Percentiles rank a stretch among this genome's conserved stretches.
These are phyloP conservation scores for Pyrenophora tritici-repentis DNA, from an alignment of 2,329 filamentous ascomycete genomes.

Conservation along the genomic window DNA sequence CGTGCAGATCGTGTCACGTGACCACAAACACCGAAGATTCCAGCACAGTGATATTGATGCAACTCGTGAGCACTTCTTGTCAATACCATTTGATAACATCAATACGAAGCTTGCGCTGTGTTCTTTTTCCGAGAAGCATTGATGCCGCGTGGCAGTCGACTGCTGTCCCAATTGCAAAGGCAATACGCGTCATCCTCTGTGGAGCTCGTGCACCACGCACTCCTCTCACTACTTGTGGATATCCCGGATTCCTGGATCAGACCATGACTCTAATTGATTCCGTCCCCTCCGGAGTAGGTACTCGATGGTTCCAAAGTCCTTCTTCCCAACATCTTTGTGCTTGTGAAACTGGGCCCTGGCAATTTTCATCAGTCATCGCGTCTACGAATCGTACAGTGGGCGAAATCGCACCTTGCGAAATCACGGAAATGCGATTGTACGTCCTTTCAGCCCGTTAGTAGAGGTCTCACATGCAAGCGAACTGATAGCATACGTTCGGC, in stretches of 20 bases:
- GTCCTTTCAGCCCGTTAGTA: conserved; percentile 49
- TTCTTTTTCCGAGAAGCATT: too few species aligned
- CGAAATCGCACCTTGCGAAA: conserved; percentile 62
- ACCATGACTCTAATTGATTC: conserved; percentile 80
- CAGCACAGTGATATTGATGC: background rate
- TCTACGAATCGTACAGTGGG: background rate
- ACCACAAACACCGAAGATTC: background rate
- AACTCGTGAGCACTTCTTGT: background rate
- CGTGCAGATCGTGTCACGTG: conserved; percentile 20
- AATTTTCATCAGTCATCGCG: conserved; percentile 10
- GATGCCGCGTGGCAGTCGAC: too few species aligned
- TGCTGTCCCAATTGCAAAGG: conserved; percentile 10
- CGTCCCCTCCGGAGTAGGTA: conserved; percentile 81
- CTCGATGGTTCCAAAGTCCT: conserved; percentile 85
- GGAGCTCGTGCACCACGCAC: background rate
- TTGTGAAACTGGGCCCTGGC: conserved; percentile 76
- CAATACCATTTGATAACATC: background rate
- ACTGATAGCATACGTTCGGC: conserved; percentile 63
- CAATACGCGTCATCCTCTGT: background rate
- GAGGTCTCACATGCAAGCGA: background rate
- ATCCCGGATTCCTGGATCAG: conserved; percentile 79
- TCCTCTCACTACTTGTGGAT: conserved; percentile 17
- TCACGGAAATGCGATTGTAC: conserved; percentile 65
- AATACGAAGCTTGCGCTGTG: too few species aligned
- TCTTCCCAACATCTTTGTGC: conserved; percentile 71